phyloP scores from a whole-genome alignment of 2,329 filamentous ascomycete genomes.

The Corynespora cassiicola region DNA sequence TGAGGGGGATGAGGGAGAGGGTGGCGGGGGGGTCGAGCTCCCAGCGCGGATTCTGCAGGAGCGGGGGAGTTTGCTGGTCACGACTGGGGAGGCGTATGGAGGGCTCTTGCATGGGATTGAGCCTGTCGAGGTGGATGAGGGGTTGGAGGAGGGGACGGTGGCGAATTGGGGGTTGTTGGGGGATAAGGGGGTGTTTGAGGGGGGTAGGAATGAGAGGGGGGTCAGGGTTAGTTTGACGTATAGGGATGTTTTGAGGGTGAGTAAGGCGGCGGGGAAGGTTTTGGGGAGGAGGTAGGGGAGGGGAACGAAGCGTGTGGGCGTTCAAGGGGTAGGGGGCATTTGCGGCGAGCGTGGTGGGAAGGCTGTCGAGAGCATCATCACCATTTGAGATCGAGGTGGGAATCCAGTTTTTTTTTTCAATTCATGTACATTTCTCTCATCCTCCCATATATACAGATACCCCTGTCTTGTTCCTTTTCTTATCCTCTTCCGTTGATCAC shows the following conservation, averaged over 20 bases:
- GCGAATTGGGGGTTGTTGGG: constrained; percentile 75
- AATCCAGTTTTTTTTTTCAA: too few species aligned
- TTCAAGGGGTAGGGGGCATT: too few species aligned
- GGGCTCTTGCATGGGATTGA: constrained; percentile 78
- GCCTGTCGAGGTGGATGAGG: constrained; percentile 67
- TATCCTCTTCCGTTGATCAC: too few species aligned
- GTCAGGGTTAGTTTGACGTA: constrained; percentile 79
- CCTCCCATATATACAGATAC: too few species aligned
- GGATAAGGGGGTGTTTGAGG: constrained; percentile 49
- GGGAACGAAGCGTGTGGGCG: too few species aligned
- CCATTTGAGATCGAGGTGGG: too few species aligned
- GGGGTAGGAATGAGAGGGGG: constrained; percentile 63
- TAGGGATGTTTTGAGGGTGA: constrained; percentile 74
- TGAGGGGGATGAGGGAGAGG: constrained; percentile 21
- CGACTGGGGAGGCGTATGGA: constrained; percentile 71
- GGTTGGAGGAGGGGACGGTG: constrained; percentile 64
- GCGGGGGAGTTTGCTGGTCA: constrained; percentile 79
- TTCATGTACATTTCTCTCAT: too few species aligned
- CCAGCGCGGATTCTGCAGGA: constrained; percentile 76
- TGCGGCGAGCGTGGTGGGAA: too few species aligned
- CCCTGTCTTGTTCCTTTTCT: too few species aligned
- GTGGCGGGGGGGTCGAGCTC: constrained; percentile 1
- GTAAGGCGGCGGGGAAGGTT: constrained; percentile 37
- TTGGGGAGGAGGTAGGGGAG: constrained; percentile 24
- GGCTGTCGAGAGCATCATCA: too few species aligned